Evolutionary conservation across 2,329 filamentous ascomycete species (phyloP), one percentile per base, ranked within the genome.

Genomic region (Xylariaceae sp.): DNA sequence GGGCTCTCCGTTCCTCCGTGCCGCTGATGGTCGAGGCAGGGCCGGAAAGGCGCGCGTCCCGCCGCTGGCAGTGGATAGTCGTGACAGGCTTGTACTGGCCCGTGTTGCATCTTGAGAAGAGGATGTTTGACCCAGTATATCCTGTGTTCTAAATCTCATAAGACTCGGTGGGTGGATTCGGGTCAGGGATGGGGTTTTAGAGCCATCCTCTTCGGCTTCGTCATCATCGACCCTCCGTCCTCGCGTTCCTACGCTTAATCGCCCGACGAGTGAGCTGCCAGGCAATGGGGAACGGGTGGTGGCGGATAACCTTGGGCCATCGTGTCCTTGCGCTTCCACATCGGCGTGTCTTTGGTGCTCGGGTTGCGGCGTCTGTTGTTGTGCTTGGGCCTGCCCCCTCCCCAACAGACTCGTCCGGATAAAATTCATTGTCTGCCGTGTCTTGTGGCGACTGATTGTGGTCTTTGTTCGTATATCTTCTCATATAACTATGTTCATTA

Each of bases 151-250:
- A 1, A 71, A 70, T 53, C 72, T 69, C 51, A 64, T 67, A 11
- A 77, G 67, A 49, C 72, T 70, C 1, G 75, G 74, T 30, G 78
- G 64, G 51, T 72, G 67, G 30, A 77, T 61, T 48, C 73, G 68
- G 30, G 73, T 73, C 2, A 77, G 48, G 37, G 46, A 31, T 42
- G 54, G 75, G 1, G 75, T 74, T 62, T 82, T 82, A 35, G 77
- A 76, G 26, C 72, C 76, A 46, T 75, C 71, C 19, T 68, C 69
- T 27, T 66, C 67, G 44, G 61, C 11, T 37, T 54, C 54, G 6
- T 57, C 35, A 41, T 56, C 53, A 40, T 43, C 50, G 29, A 34
- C 11, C 26, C 47, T 46, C 35, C 55, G 53, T 53, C 47, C 37
- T 60, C 61, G 47, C 51, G 54, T 29, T 46, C 58, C 56, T 11